phyloP scores from a whole-genome alignment of 139 green algal species.

The Picochlorum sp. region DNA sequence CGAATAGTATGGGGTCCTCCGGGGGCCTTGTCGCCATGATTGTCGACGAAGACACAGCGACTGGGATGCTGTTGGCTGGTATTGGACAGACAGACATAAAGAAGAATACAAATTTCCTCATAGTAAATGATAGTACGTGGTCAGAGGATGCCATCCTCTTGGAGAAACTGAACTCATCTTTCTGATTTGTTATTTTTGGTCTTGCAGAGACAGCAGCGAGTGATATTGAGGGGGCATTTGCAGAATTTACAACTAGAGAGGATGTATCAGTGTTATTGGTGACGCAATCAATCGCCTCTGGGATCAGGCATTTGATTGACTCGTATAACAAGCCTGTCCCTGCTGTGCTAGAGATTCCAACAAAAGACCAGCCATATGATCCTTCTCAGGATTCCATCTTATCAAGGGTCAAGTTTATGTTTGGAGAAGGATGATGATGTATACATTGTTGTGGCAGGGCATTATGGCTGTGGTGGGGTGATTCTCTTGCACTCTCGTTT shows the following conservation, averaged over 20 bases:
- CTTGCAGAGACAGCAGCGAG: conserved; percentile 64
- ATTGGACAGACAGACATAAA: conserved; percentile 89
- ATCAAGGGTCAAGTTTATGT: conserved; percentile 80
- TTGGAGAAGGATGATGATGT: conserved; percentile 42
- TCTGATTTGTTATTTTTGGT: background rate
- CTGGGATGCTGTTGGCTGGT: conserved; percentile 92
- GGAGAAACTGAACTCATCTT: background rate
- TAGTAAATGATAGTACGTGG: conserved; percentile 85
- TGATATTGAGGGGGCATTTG: conserved; percentile 88
- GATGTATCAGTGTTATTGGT: conserved; percentile 96
- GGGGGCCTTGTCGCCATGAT: conserved; percentile 45
- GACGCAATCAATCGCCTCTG: conserved; percentile 77
- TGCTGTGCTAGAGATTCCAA: conserved; percentile 92
- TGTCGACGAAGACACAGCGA: conserved; percentile 89
- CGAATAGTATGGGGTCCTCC: background rate
- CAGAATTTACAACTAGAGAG: conserved; percentile 82
- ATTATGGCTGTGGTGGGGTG: background rate
- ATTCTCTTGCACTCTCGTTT: background rate
- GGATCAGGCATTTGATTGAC: conserved; percentile 80
- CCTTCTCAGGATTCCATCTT: conserved; percentile 88
- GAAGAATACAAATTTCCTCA: conserved; percentile 85
- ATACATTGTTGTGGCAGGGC: background rate
- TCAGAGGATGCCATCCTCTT: background rate
- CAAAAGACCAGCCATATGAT: conserved; percentile 93
- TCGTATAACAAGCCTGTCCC: conserved; percentile 68